Evolutionary conservation across 257 asterid genomes (phyloP).

Genomic region (Lycium barbarum): DNA sequence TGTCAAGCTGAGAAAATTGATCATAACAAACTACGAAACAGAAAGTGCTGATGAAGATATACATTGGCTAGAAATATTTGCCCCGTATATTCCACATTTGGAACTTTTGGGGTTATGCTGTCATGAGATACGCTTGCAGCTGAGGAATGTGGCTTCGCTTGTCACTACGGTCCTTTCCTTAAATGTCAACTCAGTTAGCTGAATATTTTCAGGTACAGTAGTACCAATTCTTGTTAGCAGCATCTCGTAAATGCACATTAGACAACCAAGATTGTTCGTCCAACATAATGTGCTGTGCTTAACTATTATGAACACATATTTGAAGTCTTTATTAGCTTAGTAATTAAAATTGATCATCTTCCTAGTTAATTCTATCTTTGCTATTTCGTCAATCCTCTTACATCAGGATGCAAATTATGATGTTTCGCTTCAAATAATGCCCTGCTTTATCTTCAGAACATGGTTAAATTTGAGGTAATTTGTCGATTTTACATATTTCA

Average conservation of each 20-base stretch:
- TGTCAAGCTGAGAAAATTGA: constrained; percentile 4
- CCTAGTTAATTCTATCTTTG: neutral
- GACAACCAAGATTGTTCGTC: no score
- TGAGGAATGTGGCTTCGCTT: neutral
- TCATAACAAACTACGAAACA: neutral
- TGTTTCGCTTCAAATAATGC: neutral
- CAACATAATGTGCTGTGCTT: no score
- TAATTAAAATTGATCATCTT: neutral
- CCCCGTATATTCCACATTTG: neutral
- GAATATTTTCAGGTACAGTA: no score
- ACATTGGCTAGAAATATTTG: neutral
- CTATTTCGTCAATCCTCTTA: neutral
- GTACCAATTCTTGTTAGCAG: no score
- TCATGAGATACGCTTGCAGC: neutral
- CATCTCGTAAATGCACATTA: no score
- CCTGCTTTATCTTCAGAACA: neutral
- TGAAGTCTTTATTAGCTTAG: no score
- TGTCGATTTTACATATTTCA: neutral
- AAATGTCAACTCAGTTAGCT: no score
- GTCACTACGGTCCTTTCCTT: neutral
- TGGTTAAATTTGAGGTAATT: neutral
- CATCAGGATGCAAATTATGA: neutral
- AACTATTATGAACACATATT: neutral
- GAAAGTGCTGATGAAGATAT: neutral
- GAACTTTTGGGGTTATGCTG: neutral